Evolutionary conservation across 176 grass and related monocot genomes (phyloP).

Genomic region (Puya raimondii): DNA sequence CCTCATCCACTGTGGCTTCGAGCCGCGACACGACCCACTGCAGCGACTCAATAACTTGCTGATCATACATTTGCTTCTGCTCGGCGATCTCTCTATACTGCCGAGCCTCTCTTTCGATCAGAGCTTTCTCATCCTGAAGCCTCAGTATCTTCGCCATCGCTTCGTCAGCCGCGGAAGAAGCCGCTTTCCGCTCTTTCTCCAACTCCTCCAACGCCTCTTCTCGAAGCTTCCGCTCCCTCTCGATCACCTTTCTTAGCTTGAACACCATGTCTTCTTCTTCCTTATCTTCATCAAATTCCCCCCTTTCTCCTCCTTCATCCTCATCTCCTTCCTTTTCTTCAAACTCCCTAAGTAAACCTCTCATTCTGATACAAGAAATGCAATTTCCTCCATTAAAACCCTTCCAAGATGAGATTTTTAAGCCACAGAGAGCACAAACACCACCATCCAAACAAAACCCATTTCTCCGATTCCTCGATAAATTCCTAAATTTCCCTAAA

Average conservation of each 20-base stretch:
- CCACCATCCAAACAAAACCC: slow-evolving; percentile 23
- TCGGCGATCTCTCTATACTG: slow-evolving; percentile 37
- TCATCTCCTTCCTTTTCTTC: slow-evolving; percentile 15
- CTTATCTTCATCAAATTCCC: slow-evolving; percentile 21
- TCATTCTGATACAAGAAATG: slow-evolving; percentile 9
- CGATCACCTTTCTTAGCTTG: slow-evolving; percentile 30
- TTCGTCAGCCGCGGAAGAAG: slow-evolving; percentile 51
- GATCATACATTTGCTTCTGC: slow-evolving; percentile 64
- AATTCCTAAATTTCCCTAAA: slow-evolving; percentile 11
- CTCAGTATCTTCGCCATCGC: slow-evolving; percentile 74
- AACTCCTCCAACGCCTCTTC: slow-evolving; percentile 34
- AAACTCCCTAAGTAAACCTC: slow-evolving; percentile 27
- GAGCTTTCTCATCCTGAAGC: slow-evolving; percentile 56
- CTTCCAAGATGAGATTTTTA: slow-evolving; percentile 39
- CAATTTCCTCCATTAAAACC: background rate
- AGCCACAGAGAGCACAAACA: slow-evolving; percentile 47
- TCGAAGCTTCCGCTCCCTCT: slow-evolving; percentile 41
- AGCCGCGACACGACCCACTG: slow-evolving; percentile 36
- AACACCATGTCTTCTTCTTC: slow-evolving; percentile 21
- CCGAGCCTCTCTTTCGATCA: slow-evolving; percentile 59
- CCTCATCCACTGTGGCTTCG: slow-evolving; percentile 24
- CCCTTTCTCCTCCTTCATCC: slow-evolving; percentile 17
- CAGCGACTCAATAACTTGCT: slow-evolving; percentile 53
- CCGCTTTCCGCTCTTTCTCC: slow-evolving; percentile 58
- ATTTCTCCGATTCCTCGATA: slow-evolving; percentile 15